These are phyloP conservation scores for Drosera spatulata DNA, from an alignment of 179 eudicot genomes.

Conservation along the genomic window DNA sequence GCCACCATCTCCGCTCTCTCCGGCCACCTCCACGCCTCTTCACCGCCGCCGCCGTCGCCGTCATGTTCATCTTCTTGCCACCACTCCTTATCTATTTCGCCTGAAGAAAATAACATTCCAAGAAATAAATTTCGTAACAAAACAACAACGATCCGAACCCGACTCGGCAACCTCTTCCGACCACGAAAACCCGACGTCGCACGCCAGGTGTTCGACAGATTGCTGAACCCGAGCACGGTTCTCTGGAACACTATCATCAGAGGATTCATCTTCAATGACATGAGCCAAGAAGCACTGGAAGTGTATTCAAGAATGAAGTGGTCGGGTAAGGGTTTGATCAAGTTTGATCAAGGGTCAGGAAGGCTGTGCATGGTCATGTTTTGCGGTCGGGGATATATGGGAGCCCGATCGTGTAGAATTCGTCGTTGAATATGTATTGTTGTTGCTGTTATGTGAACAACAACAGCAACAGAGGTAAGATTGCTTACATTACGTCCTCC, in stretches of 20 bases:
- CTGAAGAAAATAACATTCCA: no score
- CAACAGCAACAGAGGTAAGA: no score
- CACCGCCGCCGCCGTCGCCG: no score
- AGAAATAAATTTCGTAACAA: background rate
- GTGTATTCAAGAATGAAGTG: constrained; percentile 39
- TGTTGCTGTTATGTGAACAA: constrained; percentile 19
- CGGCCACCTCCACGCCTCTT: no score
- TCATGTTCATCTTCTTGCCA: no score
- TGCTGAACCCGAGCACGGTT: constrained; percentile 60
- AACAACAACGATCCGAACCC: constrained; percentile 47
- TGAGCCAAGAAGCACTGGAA: constrained; percentile 40
- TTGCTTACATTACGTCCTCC: no score
- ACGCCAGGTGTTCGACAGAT: constrained; percentile 55
- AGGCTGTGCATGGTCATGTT: constrained; percentile 54
- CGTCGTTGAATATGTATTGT: constrained; percentile 63
- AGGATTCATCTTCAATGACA: constrained; percentile 51
- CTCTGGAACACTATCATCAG: constrained; percentile 67
- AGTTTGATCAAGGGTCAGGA: constrained; percentile 36
- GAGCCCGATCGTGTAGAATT: constrained; percentile 59
- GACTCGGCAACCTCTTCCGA: constrained; percentile 44
- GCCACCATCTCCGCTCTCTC: no score
- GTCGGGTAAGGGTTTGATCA: background rate
- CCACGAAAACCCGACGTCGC: constrained; percentile 47
- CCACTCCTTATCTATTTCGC: no score
- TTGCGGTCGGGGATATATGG: constrained; percentile 30